Conservation (phyloP, 257 asterid species). For the Plantago ovata region DNA sequence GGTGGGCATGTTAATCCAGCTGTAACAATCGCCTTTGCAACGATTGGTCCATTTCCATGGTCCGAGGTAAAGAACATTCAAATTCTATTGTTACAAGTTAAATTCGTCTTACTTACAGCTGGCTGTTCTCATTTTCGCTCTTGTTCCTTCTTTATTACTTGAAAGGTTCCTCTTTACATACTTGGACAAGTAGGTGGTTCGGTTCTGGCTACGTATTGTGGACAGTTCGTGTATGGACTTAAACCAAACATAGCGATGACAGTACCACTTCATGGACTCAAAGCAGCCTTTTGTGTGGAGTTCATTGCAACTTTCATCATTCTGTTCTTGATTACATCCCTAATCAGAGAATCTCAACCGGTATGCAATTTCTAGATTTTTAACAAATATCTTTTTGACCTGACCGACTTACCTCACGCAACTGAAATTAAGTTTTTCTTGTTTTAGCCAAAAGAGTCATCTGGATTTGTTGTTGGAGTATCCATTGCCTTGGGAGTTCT, state of each 20-base stretch:
- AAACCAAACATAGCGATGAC: constrained; percentile 59
- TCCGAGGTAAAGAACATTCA: constrained; percentile 34
- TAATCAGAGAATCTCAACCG: constrained; percentile 39
- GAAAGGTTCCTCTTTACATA: constrained; percentile 67
- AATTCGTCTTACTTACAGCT: no score
- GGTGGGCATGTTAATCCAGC: constrained; percentile 95
- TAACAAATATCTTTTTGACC: neutral
- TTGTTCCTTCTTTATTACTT: neutral
- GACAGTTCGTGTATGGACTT: constrained; percentile 49
- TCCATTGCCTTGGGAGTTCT: constrained; percentile 82
- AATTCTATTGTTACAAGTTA: no score
- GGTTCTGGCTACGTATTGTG: constrained; percentile 52
- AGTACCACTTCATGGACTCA: constrained; percentile 54
- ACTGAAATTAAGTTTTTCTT: neutral
- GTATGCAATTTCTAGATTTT: constrained; percentile 35
- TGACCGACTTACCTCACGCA: neutral
- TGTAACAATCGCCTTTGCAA: constrained; percentile 72
- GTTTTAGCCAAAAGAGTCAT: constrained; percentile 38
- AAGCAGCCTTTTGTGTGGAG: constrained; percentile 68
- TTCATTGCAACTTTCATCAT: constrained; percentile 67
- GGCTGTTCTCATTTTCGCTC: no score
- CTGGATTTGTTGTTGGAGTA: constrained; percentile 72
- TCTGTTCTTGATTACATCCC: constrained; percentile 62
- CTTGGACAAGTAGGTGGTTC: constrained; percentile 79
- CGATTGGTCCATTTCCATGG: constrained; percentile 81